Evolutionary conservation across 139 green algal species (phyloP).

Genomic region (Volvox africanus): DNA sequence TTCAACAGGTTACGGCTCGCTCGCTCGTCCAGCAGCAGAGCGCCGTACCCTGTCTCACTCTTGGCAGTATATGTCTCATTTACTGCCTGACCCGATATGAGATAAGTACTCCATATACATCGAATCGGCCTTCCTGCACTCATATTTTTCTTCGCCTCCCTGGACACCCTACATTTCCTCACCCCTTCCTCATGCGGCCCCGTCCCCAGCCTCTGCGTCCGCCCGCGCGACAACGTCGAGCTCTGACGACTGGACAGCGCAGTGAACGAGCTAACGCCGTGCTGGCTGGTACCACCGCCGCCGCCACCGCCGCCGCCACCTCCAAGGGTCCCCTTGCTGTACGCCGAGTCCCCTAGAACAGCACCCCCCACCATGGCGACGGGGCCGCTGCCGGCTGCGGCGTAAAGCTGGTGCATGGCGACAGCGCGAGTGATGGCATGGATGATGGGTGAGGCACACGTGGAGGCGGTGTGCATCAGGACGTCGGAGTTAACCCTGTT

Average conservation of each 20-base stretch:
- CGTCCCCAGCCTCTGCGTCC: background rate
- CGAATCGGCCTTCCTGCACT: background rate
- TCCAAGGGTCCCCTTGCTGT: background rate
- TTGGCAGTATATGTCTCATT: too few relatives aligned
- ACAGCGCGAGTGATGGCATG: constrained; percentile 24
- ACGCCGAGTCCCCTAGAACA: background rate
- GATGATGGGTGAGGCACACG: constrained; percentile 42
- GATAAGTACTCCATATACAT: too few relatives aligned
- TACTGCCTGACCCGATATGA: too few relatives aligned
- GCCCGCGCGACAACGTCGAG: background rate
- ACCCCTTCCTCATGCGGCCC: background rate
- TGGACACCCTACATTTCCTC: background rate
- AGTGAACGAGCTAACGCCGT: constrained; percentile 21
- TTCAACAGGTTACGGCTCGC: too few relatives aligned
- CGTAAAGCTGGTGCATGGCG: background rate
- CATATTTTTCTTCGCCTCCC: background rate
- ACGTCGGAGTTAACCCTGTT: constrained; percentile 44
- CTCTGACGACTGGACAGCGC: constrained; percentile 3
- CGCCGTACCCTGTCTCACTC: too few relatives aligned
- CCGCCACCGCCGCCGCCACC: background rate
- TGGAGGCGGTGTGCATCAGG: constrained; percentile 43
- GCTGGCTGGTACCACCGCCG: background rate
- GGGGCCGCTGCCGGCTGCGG: background rate
- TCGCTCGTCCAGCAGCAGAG: too few relatives aligned
- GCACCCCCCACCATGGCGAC: too few relatives aligned